phyloP scores from a whole-genome alignment of 768 basidiomycete species.

The Lactifluus pinguis region DNA sequence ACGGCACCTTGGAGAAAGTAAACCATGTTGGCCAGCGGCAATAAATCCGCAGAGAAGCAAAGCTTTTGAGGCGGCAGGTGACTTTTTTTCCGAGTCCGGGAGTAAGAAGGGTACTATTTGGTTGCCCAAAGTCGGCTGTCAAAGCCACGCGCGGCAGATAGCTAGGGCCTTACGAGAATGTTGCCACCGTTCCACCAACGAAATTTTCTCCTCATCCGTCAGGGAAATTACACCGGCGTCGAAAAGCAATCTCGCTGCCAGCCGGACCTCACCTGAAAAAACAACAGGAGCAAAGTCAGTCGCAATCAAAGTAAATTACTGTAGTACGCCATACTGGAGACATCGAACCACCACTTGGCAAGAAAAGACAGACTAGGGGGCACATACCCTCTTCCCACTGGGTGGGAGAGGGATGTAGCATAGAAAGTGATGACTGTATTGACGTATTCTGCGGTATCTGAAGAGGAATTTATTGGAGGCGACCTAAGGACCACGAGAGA shows the following conservation, averaged over 20 bases:
- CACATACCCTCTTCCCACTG: conserved; percentile 52
- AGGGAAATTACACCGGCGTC: conserved; percentile 63
- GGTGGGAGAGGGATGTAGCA: conserved; percentile 54
- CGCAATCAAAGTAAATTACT: background rate
- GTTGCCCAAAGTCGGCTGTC: conserved; percentile 1
- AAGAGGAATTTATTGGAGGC: background rate
- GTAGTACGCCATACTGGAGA: conserved; percentile 43
- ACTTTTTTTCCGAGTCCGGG: conserved; percentile 51
- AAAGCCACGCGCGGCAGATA: conserved; percentile 2
- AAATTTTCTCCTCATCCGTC: conserved; percentile 55
- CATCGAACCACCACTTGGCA: conserved; percentile 67
- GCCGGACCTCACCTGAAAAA: conserved; percentile 57
- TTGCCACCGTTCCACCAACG: conserved; percentile 54
- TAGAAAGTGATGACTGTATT: conserved; percentile 77
- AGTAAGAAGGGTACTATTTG: conserved; percentile 51
- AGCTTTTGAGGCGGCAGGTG: conserved; percentile 52
- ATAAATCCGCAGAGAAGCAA: conserved; percentile 78
- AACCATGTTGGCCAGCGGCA: conserved; percentile 68
- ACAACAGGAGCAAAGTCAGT: conserved; percentile 1
- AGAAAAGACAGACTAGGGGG: conserved; percentile 66
- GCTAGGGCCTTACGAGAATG: conserved; percentile 40
- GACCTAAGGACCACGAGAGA: background rate
- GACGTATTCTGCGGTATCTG: conserved; percentile 61
- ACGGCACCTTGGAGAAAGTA: conserved; percentile 60
- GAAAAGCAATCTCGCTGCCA: conserved; percentile 69